Percentiles rank a stretch among this genome's conserved stretches.
Evolutionary conservation across 768 basidiomycete species (phyloP).

Genomic region (Rhodotorula paludigena): DNA sequence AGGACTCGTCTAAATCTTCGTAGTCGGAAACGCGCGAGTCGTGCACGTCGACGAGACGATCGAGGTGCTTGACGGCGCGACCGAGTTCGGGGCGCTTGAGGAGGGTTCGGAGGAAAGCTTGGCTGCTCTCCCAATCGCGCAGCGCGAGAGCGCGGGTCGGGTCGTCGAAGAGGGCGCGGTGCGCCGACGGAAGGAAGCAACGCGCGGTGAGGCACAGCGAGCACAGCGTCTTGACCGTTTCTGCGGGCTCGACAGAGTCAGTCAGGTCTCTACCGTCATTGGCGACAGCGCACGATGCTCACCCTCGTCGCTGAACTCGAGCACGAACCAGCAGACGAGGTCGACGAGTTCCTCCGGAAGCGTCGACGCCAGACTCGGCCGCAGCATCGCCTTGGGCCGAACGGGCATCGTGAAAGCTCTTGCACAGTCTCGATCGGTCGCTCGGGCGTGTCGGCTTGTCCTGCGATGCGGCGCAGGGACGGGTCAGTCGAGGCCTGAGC

Average conservation of each 20-base stretch:
- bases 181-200: background rate
- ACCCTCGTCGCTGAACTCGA: background rate
- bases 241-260: background rate
- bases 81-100: background rate
- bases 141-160: background rate
- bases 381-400: too few relatives aligned
- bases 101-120: background rate
- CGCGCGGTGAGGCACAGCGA: background rate
- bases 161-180: background rate
- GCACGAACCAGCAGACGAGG: background rate
- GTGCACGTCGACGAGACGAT: background rate
- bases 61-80: background rate
- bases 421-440: too few relatives aligned
- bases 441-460: too few relatives aligned
- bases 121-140: background rate
- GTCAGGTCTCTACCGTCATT: background rate
- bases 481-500: too few relatives aligned
- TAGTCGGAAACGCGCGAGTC: background rate
- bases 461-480: too few relatives aligned
- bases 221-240: background rate
- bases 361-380: too few relatives aligned
- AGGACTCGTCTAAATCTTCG: background rate
- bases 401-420: too few relatives aligned
- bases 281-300: background rate
- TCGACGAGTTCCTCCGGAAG: background rate